These are phyloP conservation scores for Podospora australis DNA, from an alignment of 495 filamentous ascomycete genomes.

Conservation along the genomic window DNA sequence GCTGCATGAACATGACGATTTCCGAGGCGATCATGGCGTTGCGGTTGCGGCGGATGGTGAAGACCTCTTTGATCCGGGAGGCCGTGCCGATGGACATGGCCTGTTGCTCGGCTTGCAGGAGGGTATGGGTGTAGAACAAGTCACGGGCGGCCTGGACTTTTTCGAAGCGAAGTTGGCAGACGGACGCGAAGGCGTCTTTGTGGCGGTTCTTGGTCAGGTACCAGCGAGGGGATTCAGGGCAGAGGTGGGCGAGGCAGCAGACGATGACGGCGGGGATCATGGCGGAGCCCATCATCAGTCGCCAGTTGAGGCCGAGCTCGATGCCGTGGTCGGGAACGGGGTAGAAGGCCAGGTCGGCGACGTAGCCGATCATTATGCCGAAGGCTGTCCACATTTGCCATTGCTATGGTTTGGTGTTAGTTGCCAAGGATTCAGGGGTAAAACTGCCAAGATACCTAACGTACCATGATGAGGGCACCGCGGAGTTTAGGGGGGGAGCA, in stretches of 20 bases:
- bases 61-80: constrained; percentile 60
- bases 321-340: constrained; percentile 33
- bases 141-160: constrained; percentile 77
- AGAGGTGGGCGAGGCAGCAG: constrained; percentile 61
- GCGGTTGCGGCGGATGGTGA: constrained; percentile 69
- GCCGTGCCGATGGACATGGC: constrained; percentile 49
- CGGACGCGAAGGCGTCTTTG: constrained; percentile 57
- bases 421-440: not conserved
- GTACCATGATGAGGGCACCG: constrained; percentile 52
- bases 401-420: constrained; percentile 27
- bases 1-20: constrained; percentile 85
- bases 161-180: constrained; percentile 59
- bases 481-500: constrained; percentile 64
- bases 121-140: constrained; percentile 71
- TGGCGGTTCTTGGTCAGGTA: constrained; percentile 66
- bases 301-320: constrained; percentile 51
- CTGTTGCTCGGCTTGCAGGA: constrained; percentile 60
- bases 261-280: constrained; percentile 68
- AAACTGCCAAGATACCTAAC: constrained; percentile 4
- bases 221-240: constrained; percentile 68
- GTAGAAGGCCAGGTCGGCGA: constrained; percentile 66
- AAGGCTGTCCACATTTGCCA: constrained; percentile 90
- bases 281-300: constrained; percentile 77
- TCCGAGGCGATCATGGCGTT: constrained; percentile 66
- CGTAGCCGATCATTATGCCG: constrained; percentile 73